A percentile compares a stretch with the other conserved stretches of the same genome.
These are phyloP conservation scores for Boletus eberwhitei DNA, from an alignment of 768 basidiomycete genomes.

Conservation along the genomic window DNA sequence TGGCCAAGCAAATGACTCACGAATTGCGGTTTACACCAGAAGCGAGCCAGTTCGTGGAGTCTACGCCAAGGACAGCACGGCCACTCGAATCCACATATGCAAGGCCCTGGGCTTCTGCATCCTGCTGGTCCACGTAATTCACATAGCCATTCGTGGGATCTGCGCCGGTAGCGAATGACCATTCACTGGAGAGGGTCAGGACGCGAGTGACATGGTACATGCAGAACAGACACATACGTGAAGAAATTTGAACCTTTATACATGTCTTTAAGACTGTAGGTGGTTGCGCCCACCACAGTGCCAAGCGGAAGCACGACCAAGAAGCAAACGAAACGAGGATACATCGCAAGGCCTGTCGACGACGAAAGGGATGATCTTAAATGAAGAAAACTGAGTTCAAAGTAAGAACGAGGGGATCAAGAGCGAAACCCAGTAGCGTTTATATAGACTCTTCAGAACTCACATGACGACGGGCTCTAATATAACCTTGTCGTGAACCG, in stretches of 20 bases:
- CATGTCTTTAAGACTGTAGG: conserved; percentile 17
- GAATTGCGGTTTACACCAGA: conserved; percentile 52
- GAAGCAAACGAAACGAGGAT: conserved; percentile 21
- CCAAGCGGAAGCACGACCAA: conserved; percentile 28
- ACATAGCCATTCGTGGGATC: conserved; percentile 77
- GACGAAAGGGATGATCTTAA: background rate
- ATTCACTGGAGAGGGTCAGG: conserved; percentile 41
- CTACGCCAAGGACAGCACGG: conserved; percentile 59
- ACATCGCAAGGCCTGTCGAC: conserved; percentile 15
- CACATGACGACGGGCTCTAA: background rate
- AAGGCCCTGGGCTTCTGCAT: conserved; percentile 50
- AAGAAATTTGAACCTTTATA: conserved; percentile 52
- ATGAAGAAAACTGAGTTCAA: background rate
- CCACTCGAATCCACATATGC: conserved; percentile 55
- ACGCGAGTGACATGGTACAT: background rate
- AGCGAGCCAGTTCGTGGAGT: conserved; percentile 45
- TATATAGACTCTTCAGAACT: background rate
- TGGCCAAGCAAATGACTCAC: conserved; percentile 26
- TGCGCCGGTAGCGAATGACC: conserved; percentile 54
- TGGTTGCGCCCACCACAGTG: conserved; percentile 24
- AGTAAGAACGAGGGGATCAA: background rate
- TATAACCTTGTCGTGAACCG: background rate
- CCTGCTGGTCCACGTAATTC: conserved; percentile 45
- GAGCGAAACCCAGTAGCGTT: background rate
- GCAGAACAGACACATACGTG: conserved; percentile 37